phyloP scores from a whole-genome alignment of 768 basidiomycete species.

The Baorangia bicolor region DNA sequence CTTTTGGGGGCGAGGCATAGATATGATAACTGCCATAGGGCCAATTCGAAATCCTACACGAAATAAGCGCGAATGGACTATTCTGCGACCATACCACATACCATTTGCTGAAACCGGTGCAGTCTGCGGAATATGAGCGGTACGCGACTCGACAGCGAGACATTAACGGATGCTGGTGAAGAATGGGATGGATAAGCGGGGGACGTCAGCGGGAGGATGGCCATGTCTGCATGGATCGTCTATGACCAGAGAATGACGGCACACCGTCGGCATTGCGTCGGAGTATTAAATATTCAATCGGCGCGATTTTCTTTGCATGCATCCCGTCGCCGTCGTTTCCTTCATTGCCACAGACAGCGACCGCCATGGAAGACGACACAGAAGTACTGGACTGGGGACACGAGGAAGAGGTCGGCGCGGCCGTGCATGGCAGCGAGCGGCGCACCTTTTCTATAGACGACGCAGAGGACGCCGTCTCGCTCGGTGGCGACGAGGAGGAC shows the following conservation, averaged over 20 bases:
- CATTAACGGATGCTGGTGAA: slow-evolving; percentile 10
- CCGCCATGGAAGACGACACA: slow-evolving; percentile 61
- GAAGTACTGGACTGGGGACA: slow-evolving; percentile 73
- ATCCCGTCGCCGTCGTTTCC: slow-evolving; percentile 14
- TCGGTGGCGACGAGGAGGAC: slow-evolving; percentile 72
- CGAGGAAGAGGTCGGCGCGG: slow-evolving; percentile 44
- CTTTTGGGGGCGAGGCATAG: slow-evolving; percentile 87
- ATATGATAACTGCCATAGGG: slow-evolving; percentile 94
- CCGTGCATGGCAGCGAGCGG: slow-evolving; percentile 42
- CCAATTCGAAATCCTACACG: slow-evolving; percentile 89
- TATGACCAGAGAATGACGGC: slow-evolving; percentile 15
- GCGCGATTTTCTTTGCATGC: neutral
- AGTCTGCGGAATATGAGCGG: slow-evolving; percentile 80
- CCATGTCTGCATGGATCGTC: slow-evolving; percentile 22
- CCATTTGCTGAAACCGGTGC: slow-evolving; percentile 87
- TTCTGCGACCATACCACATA: slow-evolving; percentile 29
- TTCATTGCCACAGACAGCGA: slow-evolving; percentile 14
- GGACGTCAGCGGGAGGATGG: slow-evolving; percentile 35
- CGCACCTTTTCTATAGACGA: slow-evolving; percentile 36
- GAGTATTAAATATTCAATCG: slow-evolving; percentile 17
- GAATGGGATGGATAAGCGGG: slow-evolving; percentile 24
- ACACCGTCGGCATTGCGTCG: slow-evolving; percentile 22
- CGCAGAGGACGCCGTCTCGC: slow-evolving; percentile 64
- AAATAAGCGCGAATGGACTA: neutral
- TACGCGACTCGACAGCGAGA: slow-evolving; percentile 49